Base-by-base conservation (phyloP, 2,329 filamentous ascomycete species). In the Microdochium trichocladiopsis region DNA sequence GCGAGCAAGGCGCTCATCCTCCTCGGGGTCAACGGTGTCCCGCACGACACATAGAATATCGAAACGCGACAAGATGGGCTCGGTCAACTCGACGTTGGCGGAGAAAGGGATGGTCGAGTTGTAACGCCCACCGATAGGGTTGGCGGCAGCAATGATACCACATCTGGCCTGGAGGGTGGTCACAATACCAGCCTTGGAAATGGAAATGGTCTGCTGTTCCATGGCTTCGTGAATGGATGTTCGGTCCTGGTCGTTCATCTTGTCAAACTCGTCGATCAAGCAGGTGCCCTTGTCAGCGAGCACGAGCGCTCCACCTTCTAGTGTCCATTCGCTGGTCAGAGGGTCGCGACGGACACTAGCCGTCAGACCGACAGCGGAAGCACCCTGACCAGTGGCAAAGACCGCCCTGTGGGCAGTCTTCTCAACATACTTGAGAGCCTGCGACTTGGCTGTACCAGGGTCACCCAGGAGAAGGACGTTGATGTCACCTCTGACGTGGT, bases 201-300 rank as follows among this genome's bases (percentile, higher is more conserved):
- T 99, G 55, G 93, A 97, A 60, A 99, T 99, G 1, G 94, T 99
- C 72, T 99, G 94, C 71, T 99, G 94, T 71, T 99, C 94, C 94
- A 99, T 99, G 55, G 94, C 94, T 77, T 99, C 94, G 79, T 99
- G 94, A 61, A 99, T 99, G 8, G 91, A 96, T 1, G 94, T 97
- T 58, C 94, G 84, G 69, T 99, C 94, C 66, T 97, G 91, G 67
- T 99, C 94, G 68, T 97, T 97, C 94, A 99, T 99, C 79, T 99
- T 99, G 80, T 99, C 94, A 63, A 99, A 99, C 71, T 99, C 94
- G 63, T 99, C 94, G 57, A 99, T 99, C 25, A 99, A 78, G 64
- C 94, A 97, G 16, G 90, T 96, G 41, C 94, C 94, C 58, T 90
- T 87, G 68, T 99, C 94, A 16, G 94, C 94, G 52, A 99, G 82